Evolutionary conservation across 306 rosid species (phyloP).

Genomic region (Lathyrus tuberosus): DNA sequence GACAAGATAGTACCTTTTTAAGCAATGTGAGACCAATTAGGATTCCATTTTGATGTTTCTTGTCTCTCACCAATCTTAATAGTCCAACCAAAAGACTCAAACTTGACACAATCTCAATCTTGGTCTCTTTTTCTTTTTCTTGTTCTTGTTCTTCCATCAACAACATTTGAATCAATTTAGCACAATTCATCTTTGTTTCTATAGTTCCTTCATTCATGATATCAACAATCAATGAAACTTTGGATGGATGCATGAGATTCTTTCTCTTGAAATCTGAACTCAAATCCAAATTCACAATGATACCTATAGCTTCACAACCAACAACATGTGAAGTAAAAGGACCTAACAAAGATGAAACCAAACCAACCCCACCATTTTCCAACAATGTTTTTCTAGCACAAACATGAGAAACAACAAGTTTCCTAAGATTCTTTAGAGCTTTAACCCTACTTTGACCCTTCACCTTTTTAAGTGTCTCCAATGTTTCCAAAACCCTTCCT

Average conservation of each 20-base stretch:
- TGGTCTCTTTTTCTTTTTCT: slow-evolving; percentile 29
- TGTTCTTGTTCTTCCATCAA: slow-evolving; percentile 44
- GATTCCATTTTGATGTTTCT: slow-evolving; percentile 49
- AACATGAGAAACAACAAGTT: slow-evolving; percentile 56
- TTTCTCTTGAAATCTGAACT: slow-evolving; percentile 48
- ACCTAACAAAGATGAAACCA: slow-evolving; percentile 57
- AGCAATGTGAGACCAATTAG: slow-evolving; percentile 56
- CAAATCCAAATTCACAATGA: slow-evolving; percentile 57
- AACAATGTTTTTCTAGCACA: slow-evolving; percentile 52
- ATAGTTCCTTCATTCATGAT: slow-evolving; percentile 69
- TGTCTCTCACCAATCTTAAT: slow-evolving; percentile 65
- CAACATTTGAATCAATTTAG: slow-evolving; percentile 52
- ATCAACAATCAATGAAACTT: slow-evolving; percentile 64
- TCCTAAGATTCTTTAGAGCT: slow-evolving; percentile 64
- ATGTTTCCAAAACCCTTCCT: slow-evolving; percentile 60
- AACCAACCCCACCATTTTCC: slow-evolving; percentile 56
- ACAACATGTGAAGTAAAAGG: slow-evolving; percentile 71
- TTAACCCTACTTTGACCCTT: slow-evolving; percentile 70
- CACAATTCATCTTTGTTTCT: slow-evolving; percentile 67
- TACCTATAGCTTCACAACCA: slow-evolving; percentile 63
- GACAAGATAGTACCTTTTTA: slow-evolving; percentile 41
- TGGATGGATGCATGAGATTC: slow-evolving; percentile 58
- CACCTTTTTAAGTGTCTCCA: slow-evolving; percentile 61
- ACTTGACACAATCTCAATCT: slow-evolving; percentile 55
- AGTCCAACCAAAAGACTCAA: slow-evolving; percentile 70